Conservation (phyloP, 2,329 filamentous ascomycete genomes). For the Phaeomoniella chlamydospora region DNA sequence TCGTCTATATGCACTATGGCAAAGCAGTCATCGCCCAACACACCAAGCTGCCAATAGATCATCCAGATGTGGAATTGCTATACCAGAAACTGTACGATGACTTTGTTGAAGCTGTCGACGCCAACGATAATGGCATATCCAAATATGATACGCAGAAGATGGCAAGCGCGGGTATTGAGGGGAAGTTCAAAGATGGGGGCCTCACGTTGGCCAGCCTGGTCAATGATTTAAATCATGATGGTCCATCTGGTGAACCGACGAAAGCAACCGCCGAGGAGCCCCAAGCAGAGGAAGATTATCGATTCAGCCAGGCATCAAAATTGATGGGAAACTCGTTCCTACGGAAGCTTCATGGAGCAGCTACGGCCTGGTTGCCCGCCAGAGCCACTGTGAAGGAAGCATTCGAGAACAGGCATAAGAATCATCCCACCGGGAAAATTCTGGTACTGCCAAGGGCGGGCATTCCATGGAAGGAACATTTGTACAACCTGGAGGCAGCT, state of each 20-base stretch:
- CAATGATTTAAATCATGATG: constrained; percentile 59
- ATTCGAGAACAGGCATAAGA: constrained; percentile 52
- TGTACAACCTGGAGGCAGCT: constrained; percentile 71
- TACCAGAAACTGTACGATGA: constrained; percentile 83
- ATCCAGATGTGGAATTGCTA: constrained; percentile 56
- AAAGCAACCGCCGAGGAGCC: constrained; percentile 35
- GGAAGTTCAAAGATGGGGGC: constrained; percentile 68
- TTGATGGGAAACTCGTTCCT: constrained; percentile 86
- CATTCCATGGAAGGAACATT: constrained; percentile 88
- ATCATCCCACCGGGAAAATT: constrained; percentile 62
- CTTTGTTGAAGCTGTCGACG: constrained; percentile 92
- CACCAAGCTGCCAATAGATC: constrained; percentile 44
- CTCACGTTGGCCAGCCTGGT: constrained; percentile 80
- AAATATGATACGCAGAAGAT: constrained; percentile 61
- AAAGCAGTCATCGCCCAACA: constrained; percentile 62
- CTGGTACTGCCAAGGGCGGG: constrained; percentile 66
- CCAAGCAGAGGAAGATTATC: constrained; percentile 64
- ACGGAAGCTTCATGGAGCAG: constrained; percentile 63
- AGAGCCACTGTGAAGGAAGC: constrained; percentile 63
- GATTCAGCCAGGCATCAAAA: constrained; percentile 61
- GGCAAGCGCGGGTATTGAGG: constrained; percentile 56
- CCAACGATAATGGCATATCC: constrained; percentile 90
- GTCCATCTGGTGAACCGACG: constrained; percentile 25
- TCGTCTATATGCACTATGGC: constrained; percentile 94
- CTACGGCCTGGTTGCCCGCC: constrained; percentile 72